phyloP scores from a whole-genome alignment of 805 yeast genomes.

The Yarrowia porcina region DNA sequence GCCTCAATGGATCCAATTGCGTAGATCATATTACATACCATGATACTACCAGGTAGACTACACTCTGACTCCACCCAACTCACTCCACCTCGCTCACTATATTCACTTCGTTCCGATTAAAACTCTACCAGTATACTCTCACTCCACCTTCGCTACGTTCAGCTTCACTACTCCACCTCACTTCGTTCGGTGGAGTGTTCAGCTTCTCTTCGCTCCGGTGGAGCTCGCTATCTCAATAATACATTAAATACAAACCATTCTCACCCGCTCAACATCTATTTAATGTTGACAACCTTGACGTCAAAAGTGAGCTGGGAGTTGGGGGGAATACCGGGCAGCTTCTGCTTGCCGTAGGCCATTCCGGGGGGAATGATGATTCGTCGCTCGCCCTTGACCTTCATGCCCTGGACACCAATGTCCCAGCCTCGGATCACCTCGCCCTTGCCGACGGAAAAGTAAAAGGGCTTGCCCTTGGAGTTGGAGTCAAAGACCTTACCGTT shows the following conservation, averaged over 20 bases:
- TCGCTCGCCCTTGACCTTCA: slow-evolving; percentile 99
- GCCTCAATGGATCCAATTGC: no score
- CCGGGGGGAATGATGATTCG: slow-evolving; percentile 93
- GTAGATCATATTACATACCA: no score
- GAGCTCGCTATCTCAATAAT: slow-evolving; percentile 7
- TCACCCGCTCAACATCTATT: no score
- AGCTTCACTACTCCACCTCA: no score
- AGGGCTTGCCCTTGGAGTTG: slow-evolving; percentile 96
- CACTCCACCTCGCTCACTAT: no score
- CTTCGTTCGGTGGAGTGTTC: no score
- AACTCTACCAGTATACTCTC: no score
- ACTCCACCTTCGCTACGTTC: no score
- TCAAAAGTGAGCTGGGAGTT: slow-evolving; percentile 96
- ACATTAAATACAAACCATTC: slow-evolving; percentile 21
- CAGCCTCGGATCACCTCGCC: slow-evolving; percentile 99
- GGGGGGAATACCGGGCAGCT: slow-evolving; percentile 96
- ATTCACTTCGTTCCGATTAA: no score
- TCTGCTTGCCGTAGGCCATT: slow-evolving; percentile 93
- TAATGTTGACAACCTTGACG: slow-evolving; percentile 85
- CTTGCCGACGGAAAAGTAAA: slow-evolving; percentile 82
- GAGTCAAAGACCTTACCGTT: slow-evolving; percentile 96
- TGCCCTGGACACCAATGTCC: slow-evolving; percentile 98
- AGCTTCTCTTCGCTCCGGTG: no score
- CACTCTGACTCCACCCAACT: no score
- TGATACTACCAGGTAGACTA: no score